Conservation (phyloP, 2,329 filamentous ascomycete genomes). For the Aureobasidium sp. region DNA sequence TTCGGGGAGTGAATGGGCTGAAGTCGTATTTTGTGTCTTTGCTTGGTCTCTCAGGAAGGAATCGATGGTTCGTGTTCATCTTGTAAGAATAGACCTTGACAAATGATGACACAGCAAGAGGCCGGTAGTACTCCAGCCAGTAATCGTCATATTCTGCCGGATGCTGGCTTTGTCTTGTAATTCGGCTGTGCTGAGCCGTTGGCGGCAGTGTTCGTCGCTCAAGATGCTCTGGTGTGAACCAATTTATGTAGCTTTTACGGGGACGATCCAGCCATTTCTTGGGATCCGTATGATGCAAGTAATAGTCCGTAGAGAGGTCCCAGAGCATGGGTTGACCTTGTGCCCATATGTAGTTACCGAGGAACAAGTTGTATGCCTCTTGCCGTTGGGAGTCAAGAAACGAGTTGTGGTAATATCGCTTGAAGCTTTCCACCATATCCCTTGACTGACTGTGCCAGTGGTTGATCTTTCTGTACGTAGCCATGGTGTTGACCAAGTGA, state of each 20-base stretch:
- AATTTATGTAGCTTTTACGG: constrained; percentile 70
- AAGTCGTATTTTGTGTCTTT: constrained; percentile 67
- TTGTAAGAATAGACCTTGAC: constrained; percentile 88
- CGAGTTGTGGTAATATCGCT: constrained; percentile 97
- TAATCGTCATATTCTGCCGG: constrained; percentile 68
- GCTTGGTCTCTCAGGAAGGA: constrained; percentile 63
- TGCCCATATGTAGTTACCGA: constrained; percentile 88
- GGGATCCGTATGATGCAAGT: constrained; percentile 85
- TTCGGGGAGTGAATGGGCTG: constrained; percentile 77
- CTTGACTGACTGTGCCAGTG: constrained; percentile 97
- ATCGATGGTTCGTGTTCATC: constrained; percentile 82
- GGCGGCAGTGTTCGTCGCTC: constrained; percentile 55
- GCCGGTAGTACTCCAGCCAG: constrained; percentile 95
- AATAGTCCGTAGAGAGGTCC: constrained; percentile 93
- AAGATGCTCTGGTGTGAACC: constrained; percentile 73
- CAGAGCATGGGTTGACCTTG: constrained; percentile 91
- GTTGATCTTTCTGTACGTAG: constrained; percentile 97
- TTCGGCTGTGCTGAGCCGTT: constrained; percentile 28
- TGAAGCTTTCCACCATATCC: constrained; percentile 99
- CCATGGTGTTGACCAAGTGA: constrained; percentile 98
- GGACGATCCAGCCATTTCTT: constrained; percentile 60
- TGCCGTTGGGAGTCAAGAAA: constrained; percentile 97
- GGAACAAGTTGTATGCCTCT: constrained; percentile 94
- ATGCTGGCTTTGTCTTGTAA: not conserved
- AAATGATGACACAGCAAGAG: constrained; percentile 78